Percentiles rank a stretch among this genome's conserved stretches.
Conservation (phyloP, 768 basidiomycete species). For the Suillus subluteus region DNA sequence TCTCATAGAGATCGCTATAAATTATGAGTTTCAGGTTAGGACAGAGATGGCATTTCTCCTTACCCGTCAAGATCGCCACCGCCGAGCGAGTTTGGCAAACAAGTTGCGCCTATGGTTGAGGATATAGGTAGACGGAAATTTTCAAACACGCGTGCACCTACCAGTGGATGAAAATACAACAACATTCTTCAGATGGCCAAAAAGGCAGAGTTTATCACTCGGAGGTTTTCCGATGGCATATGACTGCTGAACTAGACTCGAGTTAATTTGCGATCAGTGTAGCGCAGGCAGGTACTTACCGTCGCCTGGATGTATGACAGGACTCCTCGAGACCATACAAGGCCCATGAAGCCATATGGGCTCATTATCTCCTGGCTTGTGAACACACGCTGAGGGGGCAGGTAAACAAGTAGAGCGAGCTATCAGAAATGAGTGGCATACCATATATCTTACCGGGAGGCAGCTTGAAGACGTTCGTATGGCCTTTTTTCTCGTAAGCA, state of each 20-base stretch:
- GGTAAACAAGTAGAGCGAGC: background rate
- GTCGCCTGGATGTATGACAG: constrained; percentile 78
- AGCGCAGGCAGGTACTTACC: constrained; percentile 40
- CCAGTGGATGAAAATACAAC: constrained; percentile 72
- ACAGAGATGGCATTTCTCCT: constrained; percentile 16
- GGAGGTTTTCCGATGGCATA: constrained; percentile 74
- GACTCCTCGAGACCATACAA: constrained; percentile 70
- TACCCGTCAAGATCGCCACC: constrained; percentile 86
- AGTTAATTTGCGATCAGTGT: constrained; percentile 10
- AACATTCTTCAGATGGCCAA: constrained; percentile 65
- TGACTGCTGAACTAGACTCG: constrained; percentile 62
- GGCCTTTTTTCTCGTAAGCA: constrained; percentile 54
- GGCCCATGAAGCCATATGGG: constrained; percentile 63
- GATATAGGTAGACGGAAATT: background rate
- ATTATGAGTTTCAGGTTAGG: background rate
- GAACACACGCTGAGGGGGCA: constrained; percentile 55
- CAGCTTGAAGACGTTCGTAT: constrained; percentile 56
- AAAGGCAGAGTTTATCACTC: constrained; percentile 54
- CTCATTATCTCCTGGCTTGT: constrained; percentile 48
- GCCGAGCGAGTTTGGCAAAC: constrained; percentile 68
- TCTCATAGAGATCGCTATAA: constrained; percentile 64
- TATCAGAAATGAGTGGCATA: constrained; percentile 30
- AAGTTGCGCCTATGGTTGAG: constrained; percentile 50
- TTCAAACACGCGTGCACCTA: constrained; percentile 26
- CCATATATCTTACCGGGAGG: constrained; percentile 68